Conservation (phyloP, 169 alveolate genomes). For the Pseudocohnilembus persalinus region DNA sequence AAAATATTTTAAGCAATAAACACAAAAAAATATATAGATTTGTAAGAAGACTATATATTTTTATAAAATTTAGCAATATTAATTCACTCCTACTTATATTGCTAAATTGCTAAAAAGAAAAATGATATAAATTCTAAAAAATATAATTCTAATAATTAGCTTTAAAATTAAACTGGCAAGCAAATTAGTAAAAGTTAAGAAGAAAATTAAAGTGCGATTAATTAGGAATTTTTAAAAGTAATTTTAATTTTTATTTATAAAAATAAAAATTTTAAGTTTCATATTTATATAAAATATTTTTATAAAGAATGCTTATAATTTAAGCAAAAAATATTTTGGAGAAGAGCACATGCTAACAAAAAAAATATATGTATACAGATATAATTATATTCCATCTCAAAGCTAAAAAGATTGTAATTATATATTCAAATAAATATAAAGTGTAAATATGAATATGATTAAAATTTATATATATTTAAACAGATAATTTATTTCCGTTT, state of each 20-base stretch:
- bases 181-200: no score
- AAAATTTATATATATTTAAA: no score
- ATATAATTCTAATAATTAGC: no score
- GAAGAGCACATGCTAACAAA: not conserved
- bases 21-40: no score
- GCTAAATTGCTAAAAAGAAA: not conserved
- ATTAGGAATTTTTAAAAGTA: not conserved
- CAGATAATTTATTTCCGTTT: not conserved
- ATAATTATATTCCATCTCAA: not conserved
- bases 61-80: no score
- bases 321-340: not conserved
- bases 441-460: no score
- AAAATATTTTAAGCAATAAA: not conserved
- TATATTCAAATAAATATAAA: no score
- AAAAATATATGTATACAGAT: not conserved
- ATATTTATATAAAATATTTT: no score
- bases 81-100: not conserved
- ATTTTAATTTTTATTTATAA: no score
- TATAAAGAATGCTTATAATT: not conserved
- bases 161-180: no score
- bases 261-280: no score
- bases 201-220: not conserved
- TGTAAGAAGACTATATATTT: not conserved
- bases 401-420: not conserved
- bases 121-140: no score